These are phyloP conservation scores for Epichloe festucae DNA, from an alignment of 2,329 filamentous ascomycete genomes.

Conservation along the genomic window DNA sequence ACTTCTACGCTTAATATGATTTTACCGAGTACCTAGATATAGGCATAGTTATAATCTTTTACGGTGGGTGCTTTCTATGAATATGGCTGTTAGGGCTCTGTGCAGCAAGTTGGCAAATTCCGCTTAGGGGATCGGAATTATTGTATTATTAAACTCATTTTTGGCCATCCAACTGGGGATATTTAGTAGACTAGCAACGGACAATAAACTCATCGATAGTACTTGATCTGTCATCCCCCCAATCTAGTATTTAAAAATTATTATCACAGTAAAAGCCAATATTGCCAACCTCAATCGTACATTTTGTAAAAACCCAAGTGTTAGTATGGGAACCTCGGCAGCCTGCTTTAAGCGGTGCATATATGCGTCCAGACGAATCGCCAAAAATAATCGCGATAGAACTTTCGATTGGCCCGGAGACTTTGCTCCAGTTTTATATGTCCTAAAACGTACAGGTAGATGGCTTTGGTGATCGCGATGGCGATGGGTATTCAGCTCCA, in stretches of 20 bases:
- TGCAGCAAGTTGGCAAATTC: neutral
- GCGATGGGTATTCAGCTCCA: too few species aligned
- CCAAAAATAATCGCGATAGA: too few species aligned
- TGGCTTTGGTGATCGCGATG: neutral
- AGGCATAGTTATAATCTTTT: neutral
- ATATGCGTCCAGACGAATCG: too few species aligned
- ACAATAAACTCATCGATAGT: neutral
- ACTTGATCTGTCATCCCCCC: too few species aligned
- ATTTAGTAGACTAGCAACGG: neutral
- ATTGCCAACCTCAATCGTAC: too few species aligned
- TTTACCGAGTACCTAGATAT: neutral
- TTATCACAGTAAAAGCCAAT: too few species aligned
- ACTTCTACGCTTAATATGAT: slow-evolving; percentile 34
- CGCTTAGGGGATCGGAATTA: neutral
- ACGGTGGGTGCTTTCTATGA: neutral
- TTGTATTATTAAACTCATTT: neutral
- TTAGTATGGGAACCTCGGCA: too few species aligned
- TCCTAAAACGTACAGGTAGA: neutral
- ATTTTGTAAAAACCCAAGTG: too few species aligned
- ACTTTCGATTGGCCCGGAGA: neutral
- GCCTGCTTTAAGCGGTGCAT: too few species aligned
- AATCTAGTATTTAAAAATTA: too few species aligned
- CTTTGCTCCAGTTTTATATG: neutral
- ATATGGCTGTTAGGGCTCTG: neutral
- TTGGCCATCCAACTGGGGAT: neutral